Base-by-base conservation (phyloP, 2,329 filamentous ascomycete genomes). In the Aspergillus oerlinghausenensis region DNA sequence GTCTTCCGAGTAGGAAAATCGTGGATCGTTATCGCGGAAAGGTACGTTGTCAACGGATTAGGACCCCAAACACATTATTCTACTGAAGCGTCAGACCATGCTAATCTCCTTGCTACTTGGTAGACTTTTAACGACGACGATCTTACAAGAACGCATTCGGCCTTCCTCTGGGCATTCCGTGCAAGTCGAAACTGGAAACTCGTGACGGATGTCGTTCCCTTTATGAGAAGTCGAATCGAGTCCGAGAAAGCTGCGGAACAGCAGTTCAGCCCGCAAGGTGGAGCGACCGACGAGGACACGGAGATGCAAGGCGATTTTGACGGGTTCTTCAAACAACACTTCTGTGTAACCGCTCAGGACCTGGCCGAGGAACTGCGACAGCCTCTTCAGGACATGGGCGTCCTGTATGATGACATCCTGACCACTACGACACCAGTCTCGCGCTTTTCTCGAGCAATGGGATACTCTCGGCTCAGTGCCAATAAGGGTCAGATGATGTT, bases 161-260 rank as follows among this genome's bases (percentile, higher is more conserved):
- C 92, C 1, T 96, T 94, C 72, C 85, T 92, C 51, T 96, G 92
- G 92, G 87, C 94, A 66, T 95, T 89, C 68, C 84, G 89, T 55
- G 89, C 90, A 2, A 90, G 89, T 6, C 82, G 86, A 57, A 88
- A 92, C 70, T 96, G 92, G 92, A 69, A 75, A 7, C 82, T 84
- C 43, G 81, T 96, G 26, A 80, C 80, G 54, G 83, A 85, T 48
- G 77, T 94, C 4, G 79, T 95, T 25, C 83, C 83, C 6, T 83
- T 82, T 45, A 96, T 96, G 88, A 82, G 82, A 54, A 80, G 79
- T 42, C 89, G 94, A 63, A 73, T 96, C n/a, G 75, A 80, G 47
- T 73, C 63, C 62, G 79, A 69, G 67, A 83, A 60, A 72, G 79
- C 61, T 35, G 68, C 76, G 51, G 74, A 79, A 56, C 60, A 76